Conservation (phyloP, 2,329 filamentous ascomycete species). For the Trichoderma sp. region DNA sequence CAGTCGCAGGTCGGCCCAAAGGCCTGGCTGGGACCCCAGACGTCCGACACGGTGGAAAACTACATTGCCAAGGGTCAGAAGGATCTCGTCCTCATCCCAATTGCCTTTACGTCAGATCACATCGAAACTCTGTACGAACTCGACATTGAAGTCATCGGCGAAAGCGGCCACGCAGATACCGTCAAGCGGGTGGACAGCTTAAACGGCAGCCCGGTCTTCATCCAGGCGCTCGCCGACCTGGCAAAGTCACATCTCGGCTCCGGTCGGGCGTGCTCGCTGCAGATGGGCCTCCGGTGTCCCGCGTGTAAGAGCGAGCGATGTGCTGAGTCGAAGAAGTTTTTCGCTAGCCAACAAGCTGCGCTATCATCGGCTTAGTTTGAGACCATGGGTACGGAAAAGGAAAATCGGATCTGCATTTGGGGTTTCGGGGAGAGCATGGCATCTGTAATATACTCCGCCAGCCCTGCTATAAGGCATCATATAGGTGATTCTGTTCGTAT, state of each 20-base stretch:
- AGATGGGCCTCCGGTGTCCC: slow-evolving; percentile 90
- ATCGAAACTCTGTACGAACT: slow-evolving; percentile 96
- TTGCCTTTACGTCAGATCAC: slow-evolving; percentile 98
- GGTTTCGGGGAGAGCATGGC: not conserved
- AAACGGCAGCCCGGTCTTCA: slow-evolving; percentile 90
- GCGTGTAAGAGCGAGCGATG: slow-evolving; percentile 91
- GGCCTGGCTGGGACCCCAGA: slow-evolving; percentile 95
- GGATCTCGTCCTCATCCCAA: slow-evolving; percentile 87
- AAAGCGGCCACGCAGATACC: slow-evolving; percentile 73
- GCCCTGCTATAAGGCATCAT: not conserved
- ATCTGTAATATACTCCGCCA: slow-evolving; percentile 8
- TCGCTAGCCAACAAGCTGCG: slow-evolving; percentile 48
- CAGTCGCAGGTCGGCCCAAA: slow-evolving; percentile 96
- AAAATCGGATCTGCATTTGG: not conserved
- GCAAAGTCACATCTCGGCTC: slow-evolving; percentile 77
- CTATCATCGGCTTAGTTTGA: not conserved
- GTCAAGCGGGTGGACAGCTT: slow-evolving; percentile 90
- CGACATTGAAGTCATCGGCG: slow-evolving; percentile 91
- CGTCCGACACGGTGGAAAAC: slow-evolving; percentile 80
- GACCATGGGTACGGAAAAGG: not conserved
- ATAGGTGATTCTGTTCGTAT: not conserved
- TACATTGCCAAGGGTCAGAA: slow-evolving; percentile 91
- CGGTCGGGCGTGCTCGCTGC: slow-evolving; percentile 68
- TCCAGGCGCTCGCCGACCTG: slow-evolving; percentile 83
- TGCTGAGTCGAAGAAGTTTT: slow-evolving; percentile 72